Evolutionary conservation across 1,284 basidiomycete species (phyloP).

Genomic region (Cutaneotrichosporon spelunceum): DNA sequence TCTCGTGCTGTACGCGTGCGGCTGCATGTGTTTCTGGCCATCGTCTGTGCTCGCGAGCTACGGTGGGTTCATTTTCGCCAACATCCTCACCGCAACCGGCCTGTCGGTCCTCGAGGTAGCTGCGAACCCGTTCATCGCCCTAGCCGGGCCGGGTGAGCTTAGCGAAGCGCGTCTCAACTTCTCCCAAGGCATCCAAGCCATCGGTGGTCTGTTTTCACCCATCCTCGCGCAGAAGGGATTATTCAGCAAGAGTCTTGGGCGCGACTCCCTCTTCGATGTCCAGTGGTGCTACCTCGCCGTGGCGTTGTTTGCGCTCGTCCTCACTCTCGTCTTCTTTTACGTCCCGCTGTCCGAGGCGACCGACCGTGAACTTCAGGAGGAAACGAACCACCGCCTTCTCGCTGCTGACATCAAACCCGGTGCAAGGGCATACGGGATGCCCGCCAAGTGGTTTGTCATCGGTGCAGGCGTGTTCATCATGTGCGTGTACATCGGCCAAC

Average conservation of each 20-base stretch:
- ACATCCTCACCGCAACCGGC: constrained; percentile 45
- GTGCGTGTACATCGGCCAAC: constrained; percentile 44
- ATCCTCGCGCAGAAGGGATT: constrained; percentile 43
- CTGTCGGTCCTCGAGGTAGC: constrained; percentile 46
- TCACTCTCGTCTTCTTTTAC: constrained; percentile 49
- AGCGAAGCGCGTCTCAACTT: constrained; percentile 47
- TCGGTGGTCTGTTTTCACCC: constrained; percentile 41
- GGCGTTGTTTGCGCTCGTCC: constrained; percentile 44
- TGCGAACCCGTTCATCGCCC: constrained; percentile 50
- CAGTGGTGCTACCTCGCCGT: constrained; percentile 52
- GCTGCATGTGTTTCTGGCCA: constrained; percentile 51
- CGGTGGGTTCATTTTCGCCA: constrained; percentile 48
- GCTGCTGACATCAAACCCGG: constrained; percentile 25
- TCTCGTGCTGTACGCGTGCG: constrained; percentile 43
- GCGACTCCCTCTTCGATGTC: constrained; percentile 38
- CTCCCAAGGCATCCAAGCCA: constrained; percentile 48
- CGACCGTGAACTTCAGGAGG: constrained; percentile 43
- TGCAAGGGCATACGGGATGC: constrained; percentile 24
- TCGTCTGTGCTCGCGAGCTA: constrained; percentile 45
- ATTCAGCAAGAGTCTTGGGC: constrained; percentile 32
- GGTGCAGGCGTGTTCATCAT: constrained; percentile 33
- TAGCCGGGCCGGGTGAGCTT: constrained; percentile 47
- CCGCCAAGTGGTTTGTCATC: constrained; percentile 27
- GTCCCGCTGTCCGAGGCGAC: constrained; percentile 44
- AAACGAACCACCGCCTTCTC: constrained; percentile 32